Evolutionary conservation across 2,329 filamentous ascomycete species (phyloP).

Genomic region (Ophiostoma novo-ulmi): DNA sequence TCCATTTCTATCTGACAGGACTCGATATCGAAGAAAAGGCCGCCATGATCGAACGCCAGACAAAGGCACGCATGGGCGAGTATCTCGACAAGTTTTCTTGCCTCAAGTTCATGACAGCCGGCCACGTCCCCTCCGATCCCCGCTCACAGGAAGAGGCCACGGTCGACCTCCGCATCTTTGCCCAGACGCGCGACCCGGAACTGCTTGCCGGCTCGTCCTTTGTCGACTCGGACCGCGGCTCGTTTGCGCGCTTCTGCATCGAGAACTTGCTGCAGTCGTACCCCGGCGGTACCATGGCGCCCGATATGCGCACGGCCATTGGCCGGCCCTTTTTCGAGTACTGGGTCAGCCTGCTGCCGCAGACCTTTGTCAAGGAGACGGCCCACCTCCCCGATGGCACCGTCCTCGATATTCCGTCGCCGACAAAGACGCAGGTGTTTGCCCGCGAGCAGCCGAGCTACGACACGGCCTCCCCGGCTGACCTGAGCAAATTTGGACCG

Average conservation of each 20-base stretch:
- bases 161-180: slow-evolving; percentile 35
- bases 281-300: slow-evolving; percentile 28
- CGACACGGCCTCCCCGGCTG: slow-evolving; percentile 25
- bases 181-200: slow-evolving; percentile 35
- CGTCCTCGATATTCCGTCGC: slow-evolving; percentile 29
- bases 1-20: slow-evolving; percentile 29
- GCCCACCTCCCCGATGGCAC: slow-evolving; percentile 26
- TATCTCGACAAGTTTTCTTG: slow-evolving; percentile 31
- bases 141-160: slow-evolving; percentile 34
- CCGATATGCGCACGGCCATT: slow-evolving; percentile 28
- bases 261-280: slow-evolving; percentile 28
- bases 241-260: slow-evolving; percentile 30
- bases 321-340: slow-evolving; percentile 29
- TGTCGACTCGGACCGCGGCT: slow-evolving; percentile 14
- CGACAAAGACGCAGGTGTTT: slow-evolving; percentile 28
- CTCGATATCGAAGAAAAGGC: slow-evolving; percentile 29
- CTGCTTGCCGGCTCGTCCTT: slow-evolving; percentile 16
- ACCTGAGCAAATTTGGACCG: slow-evolving; percentile 25
- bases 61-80: slow-evolving; percentile 24
- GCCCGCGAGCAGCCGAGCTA: slow-evolving; percentile 24
- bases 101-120: slow-evolving; percentile 30
- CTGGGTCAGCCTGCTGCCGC: slow-evolving; percentile 29
- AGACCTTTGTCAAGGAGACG: slow-evolving; percentile 28
- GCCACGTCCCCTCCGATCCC: slow-evolving; percentile 30
- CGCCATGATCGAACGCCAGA: slow-evolving; percentile 28